Conservation (phyloP, 176 grass and related monocot species). For the Saccharum spontaneum region DNA sequence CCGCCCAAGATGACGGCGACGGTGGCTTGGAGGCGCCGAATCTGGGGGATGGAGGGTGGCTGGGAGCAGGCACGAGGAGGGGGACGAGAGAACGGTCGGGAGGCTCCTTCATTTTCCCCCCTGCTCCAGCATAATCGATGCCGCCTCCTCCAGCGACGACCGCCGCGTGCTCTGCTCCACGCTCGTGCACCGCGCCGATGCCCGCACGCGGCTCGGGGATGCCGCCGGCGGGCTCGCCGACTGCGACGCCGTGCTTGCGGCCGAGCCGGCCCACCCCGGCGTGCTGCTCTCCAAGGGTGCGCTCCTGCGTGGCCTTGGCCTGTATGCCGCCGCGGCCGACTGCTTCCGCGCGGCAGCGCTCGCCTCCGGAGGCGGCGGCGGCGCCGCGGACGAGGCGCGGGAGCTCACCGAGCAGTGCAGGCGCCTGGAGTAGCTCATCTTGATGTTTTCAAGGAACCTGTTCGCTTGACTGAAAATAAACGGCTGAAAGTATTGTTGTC, state of each 20-base stretch:
- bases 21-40: too few relatives aligned
- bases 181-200: conserved; percentile 68
- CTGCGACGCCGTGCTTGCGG: conserved; percentile 53
- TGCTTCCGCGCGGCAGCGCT: conserved; percentile 56
- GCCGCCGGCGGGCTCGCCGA: conserved; percentile 52
- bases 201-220: conserved; percentile 55
- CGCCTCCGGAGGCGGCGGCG: not conserved
- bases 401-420: conserved; percentile 51
- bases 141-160: conserved; percentile 19
- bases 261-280: conserved; percentile 49
- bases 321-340: conserved; percentile 48
- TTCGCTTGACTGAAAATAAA: too few relatives aligned
- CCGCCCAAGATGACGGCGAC: too few relatives aligned
- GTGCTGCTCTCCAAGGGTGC: conserved; percentile 72
- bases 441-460: too few relatives aligned
- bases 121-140: conserved; percentile 59
- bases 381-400: conserved; percentile 36
- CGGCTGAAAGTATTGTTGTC: too few relatives aligned
- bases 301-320: conserved; percentile 56
- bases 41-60: too few relatives aligned
- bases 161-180: conserved; percentile 55
- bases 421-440: conserved; percentile 65
- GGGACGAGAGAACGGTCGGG: too few relatives aligned
- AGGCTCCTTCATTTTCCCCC: too few relatives aligned
- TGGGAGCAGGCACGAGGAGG: too few relatives aligned